A percentile compares a stretch with the other conserved stretches of the same genome.
These are phyloP conservation scores for Davidsoniella eucalypti DNA, from an alignment of 2,329 filamentous ascomycete genomes.

Conservation along the genomic window DNA sequence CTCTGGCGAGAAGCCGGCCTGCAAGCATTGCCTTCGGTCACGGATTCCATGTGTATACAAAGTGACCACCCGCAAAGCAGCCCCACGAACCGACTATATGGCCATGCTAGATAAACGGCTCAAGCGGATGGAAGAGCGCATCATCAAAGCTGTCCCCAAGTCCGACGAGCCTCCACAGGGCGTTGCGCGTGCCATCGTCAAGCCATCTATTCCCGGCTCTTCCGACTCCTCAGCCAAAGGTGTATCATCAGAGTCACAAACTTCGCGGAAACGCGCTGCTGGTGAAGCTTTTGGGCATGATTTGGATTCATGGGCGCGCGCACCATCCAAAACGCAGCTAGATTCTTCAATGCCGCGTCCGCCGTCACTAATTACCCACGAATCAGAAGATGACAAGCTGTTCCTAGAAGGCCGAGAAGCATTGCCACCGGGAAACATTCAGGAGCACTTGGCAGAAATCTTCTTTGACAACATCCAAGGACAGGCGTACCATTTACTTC, in stretches of 20 bases:
- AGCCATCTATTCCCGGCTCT: conserved; percentile 51
- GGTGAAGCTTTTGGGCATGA: conserved; percentile 79
- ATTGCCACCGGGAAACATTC: conserved; percentile 69
- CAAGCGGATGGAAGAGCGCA: conserved; percentile 93
- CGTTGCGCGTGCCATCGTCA: conserved; percentile 68
- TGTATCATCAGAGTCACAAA: conserved; percentile 22
- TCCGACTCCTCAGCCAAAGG: neutral
- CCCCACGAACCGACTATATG: conserved; percentile 95
- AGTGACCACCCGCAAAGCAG: conserved; percentile 83
- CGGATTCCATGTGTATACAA: conserved; percentile 96
- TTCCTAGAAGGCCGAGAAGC: conserved; percentile 69
- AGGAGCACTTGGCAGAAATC: conserved; percentile 83
- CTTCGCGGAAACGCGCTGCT: conserved; percentile 60
- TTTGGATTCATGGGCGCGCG: conserved; percentile 63
- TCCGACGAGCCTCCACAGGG: conserved; percentile 44
- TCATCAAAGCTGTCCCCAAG: conserved; percentile 89
- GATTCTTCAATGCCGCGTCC: neutral
- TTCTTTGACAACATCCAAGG: conserved; percentile 96
- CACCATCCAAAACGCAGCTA: conserved; percentile 35
- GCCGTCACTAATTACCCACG: conserved; percentile 24
- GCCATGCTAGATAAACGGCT: conserved; percentile 92
- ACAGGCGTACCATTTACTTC: conserved; percentile 82
- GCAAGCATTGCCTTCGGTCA: conserved; percentile 86
- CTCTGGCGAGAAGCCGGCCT: conserved; percentile 92
- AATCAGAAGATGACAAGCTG: conserved; percentile 59